A percentile compares a stretch with the other conserved stretches of the same genome.
Conservation (phyloP, 129 eudicot species). For the Tanacetum coccineum region DNA sequence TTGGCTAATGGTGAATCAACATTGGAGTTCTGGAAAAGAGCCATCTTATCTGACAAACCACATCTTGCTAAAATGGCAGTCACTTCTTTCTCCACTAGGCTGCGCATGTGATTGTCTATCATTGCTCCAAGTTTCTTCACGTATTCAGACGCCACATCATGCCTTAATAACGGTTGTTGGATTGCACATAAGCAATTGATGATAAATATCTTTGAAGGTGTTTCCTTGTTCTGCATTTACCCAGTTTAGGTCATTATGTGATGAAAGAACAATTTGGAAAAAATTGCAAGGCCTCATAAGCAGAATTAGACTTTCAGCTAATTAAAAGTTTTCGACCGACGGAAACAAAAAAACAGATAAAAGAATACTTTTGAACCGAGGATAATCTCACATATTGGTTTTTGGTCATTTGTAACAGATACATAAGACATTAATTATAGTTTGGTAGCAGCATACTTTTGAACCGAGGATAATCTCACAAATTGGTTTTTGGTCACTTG, state of each 20-base stretch:
- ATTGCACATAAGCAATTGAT: constrained; percentile 89
- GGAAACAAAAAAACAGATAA: neutral
- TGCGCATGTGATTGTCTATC: constrained; percentile 59
- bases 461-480: too few relatives aligned
- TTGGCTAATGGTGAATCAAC: constrained; percentile 55
- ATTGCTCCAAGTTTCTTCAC: constrained; percentile 59
- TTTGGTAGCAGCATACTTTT: too few relatives aligned
- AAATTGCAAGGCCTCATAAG: neutral
- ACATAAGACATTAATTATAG: too few relatives aligned
- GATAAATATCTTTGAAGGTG: constrained; percentile 83
- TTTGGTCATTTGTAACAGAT: too few relatives aligned
- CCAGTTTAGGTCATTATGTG: neutral
- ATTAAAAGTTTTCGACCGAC: too few relatives aligned
- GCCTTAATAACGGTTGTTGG: constrained; percentile 76
- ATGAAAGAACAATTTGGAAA: neutral
- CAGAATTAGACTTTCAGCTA: neutral
- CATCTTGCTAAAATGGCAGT: constrained; percentile 66
- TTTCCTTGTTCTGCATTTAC: constrained; percentile 63
- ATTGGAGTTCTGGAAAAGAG: constrained; percentile 35
- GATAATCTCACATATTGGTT: too few relatives aligned
- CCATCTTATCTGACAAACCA: constrained; percentile 63
- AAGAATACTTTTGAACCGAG: too few relatives aligned
- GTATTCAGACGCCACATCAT: constrained; percentile 65
- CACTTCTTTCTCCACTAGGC: constrained; percentile 76
- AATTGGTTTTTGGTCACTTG: too few relatives aligned